These are phyloP conservation scores for Ettlia oleoabundans DNA, from an alignment of 139 green algal species.

Conservation along the genomic window DNA sequence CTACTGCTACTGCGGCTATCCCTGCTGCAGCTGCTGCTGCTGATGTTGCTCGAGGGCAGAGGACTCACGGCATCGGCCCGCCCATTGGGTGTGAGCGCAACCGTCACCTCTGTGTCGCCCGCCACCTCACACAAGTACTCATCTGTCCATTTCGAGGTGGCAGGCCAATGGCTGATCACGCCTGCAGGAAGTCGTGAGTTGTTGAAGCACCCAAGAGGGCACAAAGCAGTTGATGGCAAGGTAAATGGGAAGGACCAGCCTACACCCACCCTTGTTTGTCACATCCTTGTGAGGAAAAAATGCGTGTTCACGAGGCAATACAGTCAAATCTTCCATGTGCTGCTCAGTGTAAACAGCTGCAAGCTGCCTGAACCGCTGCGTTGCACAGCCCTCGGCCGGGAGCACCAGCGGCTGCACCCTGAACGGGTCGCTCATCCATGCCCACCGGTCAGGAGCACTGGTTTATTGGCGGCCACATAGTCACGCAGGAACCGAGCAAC, in stretches of 20 bases:
- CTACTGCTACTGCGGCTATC: background rate
- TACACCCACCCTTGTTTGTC: too few species aligned
- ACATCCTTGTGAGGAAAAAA: background rate
- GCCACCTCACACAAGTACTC: conserved; percentile 19
- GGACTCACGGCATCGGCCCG: conserved; percentile 37
- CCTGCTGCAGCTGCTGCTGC: background rate
- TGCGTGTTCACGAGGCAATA: background rate
- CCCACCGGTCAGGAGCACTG: conserved; percentile 33
- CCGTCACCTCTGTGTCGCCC: conserved; percentile 32
- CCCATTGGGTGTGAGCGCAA: conserved; percentile 48
- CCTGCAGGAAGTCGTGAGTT: too few species aligned
- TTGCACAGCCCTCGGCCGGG: too few species aligned
- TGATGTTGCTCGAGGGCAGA: background rate
- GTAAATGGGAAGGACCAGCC: too few species aligned
- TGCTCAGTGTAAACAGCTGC: too few species aligned
- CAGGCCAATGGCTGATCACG: conserved; percentile 34
- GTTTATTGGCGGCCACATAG: conserved; percentile 42
- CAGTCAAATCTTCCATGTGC: too few species aligned
- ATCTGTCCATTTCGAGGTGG: conserved; percentile 20
- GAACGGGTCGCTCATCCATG: too few species aligned
- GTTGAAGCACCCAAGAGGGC: too few species aligned
- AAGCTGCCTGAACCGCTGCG: too few species aligned
- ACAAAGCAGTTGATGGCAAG: background rate
- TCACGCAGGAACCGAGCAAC: conserved; percentile 38
- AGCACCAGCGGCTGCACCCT: too few species aligned